Base-by-base conservation (phyloP, 2,329 filamentous ascomycete species). In the Aspergillaceae sp. region DNA sequence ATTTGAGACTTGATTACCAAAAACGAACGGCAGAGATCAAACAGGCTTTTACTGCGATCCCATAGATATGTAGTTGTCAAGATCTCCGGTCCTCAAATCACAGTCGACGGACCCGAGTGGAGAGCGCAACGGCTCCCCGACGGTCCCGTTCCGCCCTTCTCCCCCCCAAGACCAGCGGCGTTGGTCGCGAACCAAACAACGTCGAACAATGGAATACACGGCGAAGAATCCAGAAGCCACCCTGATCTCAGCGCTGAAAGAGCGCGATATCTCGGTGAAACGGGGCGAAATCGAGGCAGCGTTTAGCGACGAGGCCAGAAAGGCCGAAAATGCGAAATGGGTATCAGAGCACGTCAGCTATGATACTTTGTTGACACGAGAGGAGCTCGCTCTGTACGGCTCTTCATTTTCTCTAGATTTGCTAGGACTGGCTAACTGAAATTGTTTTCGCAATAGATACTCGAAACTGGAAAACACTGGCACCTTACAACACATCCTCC, bases 281-380 rank as follows among this genome's bases (percentile, higher is more conserved):
- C 54, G 53, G 10, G 57, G 63, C 26, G 54, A 53, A 37, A 56
- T 68, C 7, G 50, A 55, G 29, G 54, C 55, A 2, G 60, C 58
- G 28, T 55, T 69, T 30, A 35, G 51, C 4, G 50, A 65, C 43
- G 48, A 48, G 1, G 27, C 34, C 9, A 44, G 45, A 19, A 50
- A 44, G 28, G 32, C 40, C n/a, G 45, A 52, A 8, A 60, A 58
- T 49, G 50, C 49, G 34, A 51, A 61, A 50, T 69, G 66, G 66
- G 57, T 61, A 29, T 48, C 51, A 6, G 57, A 58, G 33, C 56
- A 69, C 51, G 51, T 70, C 41, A 45, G 44, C 29, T 44, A 54
- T 5, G 59, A 65, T 42, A 68, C 64, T 4, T 54, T 70, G 33
- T 56, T 71, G 43, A 68, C 67, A 5, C 60, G 59, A 43, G 67